Evolutionary conservation across 805 yeast genomes (phyloP), one percentile per base, ranked within the genome.

Genomic region (Yarrowia keelungensis): DNA sequence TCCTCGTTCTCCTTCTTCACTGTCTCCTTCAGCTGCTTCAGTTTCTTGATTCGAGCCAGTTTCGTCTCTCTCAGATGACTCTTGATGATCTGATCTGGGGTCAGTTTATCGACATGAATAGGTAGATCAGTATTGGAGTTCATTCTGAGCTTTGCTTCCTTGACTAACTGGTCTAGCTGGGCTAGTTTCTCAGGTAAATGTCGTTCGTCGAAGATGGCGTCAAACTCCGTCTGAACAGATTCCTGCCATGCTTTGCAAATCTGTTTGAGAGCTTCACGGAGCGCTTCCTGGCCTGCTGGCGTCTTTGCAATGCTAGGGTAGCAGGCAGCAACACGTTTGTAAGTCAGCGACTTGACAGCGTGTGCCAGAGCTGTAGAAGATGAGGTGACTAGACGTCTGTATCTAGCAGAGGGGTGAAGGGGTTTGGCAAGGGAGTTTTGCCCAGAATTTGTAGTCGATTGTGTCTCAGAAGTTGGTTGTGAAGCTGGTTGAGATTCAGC

Each of bases 341-440:
- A 76, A 32, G 82, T 80, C 47, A 86, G 78, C 50, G 86, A 80
- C 71, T 81, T 83, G 46, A 86, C 81, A 2, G 87, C 81, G 72
- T 84, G 87, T 36, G 83, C 83, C 36, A 87, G 78, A 0, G 90
- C 89, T 69, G 84, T 81, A 36, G 80, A 78, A 66, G 85, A 81
- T 7, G 86, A 86, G 68, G 83, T 81, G 66, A 79, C 77, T 51
- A 87, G 79, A 49, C 89, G 78, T 39, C 81, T 80, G 71, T 78
- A 86, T 53, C 91, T 77, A 10, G 87, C 80, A 62, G 74, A 72
- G 42, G 43, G n/a, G 39, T 10, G 12, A 1, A 12, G 26, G 14
- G 14, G 15, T 22, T 46, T 16, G 5, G 8, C 8, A 35, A 38
- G 9, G 10, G 39, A 1, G 1, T 9, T 38, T 38, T 38, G 39